A percentile compares a stretch with the other conserved stretches of the same genome.
phyloP scores from a whole-genome alignment of 768 basidiomycete genomes.

The Pisolithus marmoratus region DNA sequence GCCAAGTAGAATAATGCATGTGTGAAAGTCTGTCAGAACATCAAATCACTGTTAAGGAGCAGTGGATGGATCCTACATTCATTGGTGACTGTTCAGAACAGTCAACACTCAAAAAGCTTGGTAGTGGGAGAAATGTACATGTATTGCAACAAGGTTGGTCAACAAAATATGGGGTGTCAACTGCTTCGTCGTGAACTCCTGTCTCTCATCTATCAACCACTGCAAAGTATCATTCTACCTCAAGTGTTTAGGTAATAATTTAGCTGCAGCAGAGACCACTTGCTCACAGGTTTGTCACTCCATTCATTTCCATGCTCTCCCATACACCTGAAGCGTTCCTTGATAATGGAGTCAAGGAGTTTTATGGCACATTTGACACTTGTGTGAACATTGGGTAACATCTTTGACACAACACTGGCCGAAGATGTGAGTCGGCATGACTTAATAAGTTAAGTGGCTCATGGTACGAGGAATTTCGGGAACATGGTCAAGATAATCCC shows the following conservation, averaged over 20 bases:
- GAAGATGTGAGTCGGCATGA: neutral
- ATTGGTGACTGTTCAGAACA: neutral
- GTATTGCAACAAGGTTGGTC: conserved; percentile 1
- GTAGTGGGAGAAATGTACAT: conserved; percentile 6
- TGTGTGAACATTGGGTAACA: conserved; percentile 7
- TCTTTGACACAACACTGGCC: conserved; percentile 12
- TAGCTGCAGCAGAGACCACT: conserved; percentile 12
- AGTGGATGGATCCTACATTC: neutral
- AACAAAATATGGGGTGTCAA: neutral
- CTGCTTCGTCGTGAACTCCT: neutral
- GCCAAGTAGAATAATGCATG: conserved; percentile 33
- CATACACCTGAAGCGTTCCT: conserved; percentile 20
- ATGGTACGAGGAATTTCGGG: conserved; percentile 31
- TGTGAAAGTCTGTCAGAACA: conserved; percentile 21
- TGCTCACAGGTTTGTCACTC: conserved; percentile 29
- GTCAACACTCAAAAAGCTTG: neutral
- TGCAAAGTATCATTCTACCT: neutral
- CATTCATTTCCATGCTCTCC: conserved; percentile 20
- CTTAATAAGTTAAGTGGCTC: conserved; percentile 2
- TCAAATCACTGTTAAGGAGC: neutral
- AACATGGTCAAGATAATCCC: conserved; percentile 18
- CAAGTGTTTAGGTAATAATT: neutral
- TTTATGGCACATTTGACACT: conserved; percentile 5
- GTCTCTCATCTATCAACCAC: neutral
- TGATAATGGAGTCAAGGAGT: conserved; percentile 25